Evolutionary conservation across 148 eudicot species (phyloP).

Genomic region (Simmondsia chinensis): DNA sequence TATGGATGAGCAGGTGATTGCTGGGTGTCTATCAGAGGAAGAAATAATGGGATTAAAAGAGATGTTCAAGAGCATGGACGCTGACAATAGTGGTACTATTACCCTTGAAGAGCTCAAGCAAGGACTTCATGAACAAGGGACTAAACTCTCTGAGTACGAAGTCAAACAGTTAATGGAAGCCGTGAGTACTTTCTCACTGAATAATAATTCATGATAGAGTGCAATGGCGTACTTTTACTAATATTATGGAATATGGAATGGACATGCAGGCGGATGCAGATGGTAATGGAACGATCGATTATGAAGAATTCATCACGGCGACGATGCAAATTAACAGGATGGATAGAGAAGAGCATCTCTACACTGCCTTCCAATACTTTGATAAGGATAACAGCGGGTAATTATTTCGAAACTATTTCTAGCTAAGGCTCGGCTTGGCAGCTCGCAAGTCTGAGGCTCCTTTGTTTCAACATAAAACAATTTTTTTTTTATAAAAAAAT

Average conservation of each 20-base stretch:
- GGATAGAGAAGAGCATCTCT: slow-evolving; percentile 97
- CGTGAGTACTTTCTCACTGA: too few relatives aligned
- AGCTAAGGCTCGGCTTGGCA: too few relatives aligned
- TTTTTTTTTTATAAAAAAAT: too few relatives aligned
- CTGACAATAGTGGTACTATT: slow-evolving; percentile 59
- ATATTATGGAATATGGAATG: neutral
- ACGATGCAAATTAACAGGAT: slow-evolving; percentile 97
- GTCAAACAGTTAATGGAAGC: slow-evolving; percentile 63
- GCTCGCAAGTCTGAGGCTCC: too few relatives aligned
- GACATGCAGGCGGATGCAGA: slow-evolving; percentile 87
- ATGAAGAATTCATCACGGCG: slow-evolving; percentile 96
- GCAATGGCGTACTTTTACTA: too few relatives aligned
- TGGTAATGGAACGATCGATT: slow-evolving; percentile 95
- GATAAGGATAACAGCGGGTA: slow-evolving; percentile 99
- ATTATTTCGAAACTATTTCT: neutral
- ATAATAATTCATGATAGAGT: too few relatives aligned
- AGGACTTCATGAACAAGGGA: slow-evolving; percentile 48
- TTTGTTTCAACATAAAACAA: too few relatives aligned
- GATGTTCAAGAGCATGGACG: slow-evolving; percentile 59
- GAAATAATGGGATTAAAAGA: slow-evolving; percentile 68
- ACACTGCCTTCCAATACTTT: slow-evolving; percentile 94
- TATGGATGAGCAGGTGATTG: slow-evolving; percentile 8
- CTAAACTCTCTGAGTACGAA: slow-evolving; percentile 52
- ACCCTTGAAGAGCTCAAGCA: slow-evolving; percentile 60
- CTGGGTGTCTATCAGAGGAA: slow-evolving; percentile 56